Conservation (phyloP, 192 early-diverging fungal species). For the Backusella circina region DNA sequence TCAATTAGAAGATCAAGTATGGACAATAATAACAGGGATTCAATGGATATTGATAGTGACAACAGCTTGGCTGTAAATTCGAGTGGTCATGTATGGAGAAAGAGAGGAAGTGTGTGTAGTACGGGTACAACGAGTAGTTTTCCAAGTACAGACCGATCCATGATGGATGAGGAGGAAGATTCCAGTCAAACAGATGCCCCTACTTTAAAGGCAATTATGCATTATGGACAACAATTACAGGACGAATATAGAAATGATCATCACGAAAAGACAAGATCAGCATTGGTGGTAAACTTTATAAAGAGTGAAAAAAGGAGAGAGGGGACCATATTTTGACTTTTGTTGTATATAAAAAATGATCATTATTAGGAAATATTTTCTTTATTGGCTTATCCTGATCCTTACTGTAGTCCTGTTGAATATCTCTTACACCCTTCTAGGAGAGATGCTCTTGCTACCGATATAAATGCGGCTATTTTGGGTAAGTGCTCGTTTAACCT, state of each 20-base stretch:
- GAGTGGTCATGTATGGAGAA: background rate
- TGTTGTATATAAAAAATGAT: background rate
- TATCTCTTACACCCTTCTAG: slow-evolving; percentile 51
- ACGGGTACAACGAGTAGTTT: background rate
- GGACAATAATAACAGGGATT: background rate
- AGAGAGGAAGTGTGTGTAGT: background rate
- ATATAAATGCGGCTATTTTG: slow-evolving; percentile 66
- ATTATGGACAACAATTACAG: slow-evolving; percentile 50
- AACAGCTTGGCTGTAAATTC: background rate
- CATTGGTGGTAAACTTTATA: slow-evolving; percentile 14
- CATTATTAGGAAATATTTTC: slow-evolving; percentile 61
- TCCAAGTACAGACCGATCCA: background rate
- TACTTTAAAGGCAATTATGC: slow-evolving; percentile 32
- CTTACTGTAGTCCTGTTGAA: slow-evolving; percentile 48
- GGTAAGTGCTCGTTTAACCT: slow-evolving; percentile 20
- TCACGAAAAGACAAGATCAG: background rate
- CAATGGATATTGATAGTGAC: background rate
- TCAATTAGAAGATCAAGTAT: too few relatives aligned
- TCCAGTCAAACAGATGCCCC: background rate
- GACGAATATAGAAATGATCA: slow-evolving; percentile 42
- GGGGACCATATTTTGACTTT: background rate
- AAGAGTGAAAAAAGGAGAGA: background rate
- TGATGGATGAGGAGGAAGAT: background rate
- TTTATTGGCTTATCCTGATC: slow-evolving; percentile 73
- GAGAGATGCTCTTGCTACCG: slow-evolving; percentile 60